phyloP scores from a whole-genome alignment of 2,329 filamentous ascomycete species.

The Aspergillus latus region DNA sequence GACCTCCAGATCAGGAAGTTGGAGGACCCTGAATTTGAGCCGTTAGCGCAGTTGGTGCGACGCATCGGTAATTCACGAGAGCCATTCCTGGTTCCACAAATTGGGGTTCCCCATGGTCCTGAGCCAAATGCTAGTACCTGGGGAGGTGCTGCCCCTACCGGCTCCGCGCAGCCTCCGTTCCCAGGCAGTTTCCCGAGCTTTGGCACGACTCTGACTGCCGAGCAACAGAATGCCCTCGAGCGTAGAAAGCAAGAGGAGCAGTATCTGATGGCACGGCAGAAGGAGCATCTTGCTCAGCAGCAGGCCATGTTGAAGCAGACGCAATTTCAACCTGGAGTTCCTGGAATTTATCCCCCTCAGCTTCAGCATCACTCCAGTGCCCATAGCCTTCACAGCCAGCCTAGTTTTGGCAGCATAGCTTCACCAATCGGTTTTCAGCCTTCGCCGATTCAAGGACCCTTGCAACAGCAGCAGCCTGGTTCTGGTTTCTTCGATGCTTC shows the following conservation, averaged over 20 bases:
- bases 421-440: conserved; percentile 74
- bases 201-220: conserved; percentile 90
- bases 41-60: conserved; percentile 87
- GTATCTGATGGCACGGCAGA: conserved; percentile 92
- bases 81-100: conserved; percentile 95
- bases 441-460: conserved; percentile 58
- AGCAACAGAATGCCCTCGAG: conserved; percentile 97
- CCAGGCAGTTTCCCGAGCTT: conserved; percentile 94
- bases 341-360: conserved; percentile 55
- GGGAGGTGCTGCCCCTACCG: conserved; percentile 51
- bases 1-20: conserved; percentile 93
- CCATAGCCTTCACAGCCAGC: conserved; percentile 94
- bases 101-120: conserved; percentile 87
- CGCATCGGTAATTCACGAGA: conserved; percentile 96
- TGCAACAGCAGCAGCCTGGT: conserved; percentile 54
- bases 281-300: conserved; percentile 86
- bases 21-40: conserved; percentile 92
- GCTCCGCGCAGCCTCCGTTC: conserved; percentile 79
- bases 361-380: conserved; percentile 93
- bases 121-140: conserved; percentile 55
- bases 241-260: conserved; percentile 97
- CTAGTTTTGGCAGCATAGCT: conserved; percentile 90
- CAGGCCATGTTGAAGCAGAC: conserved; percentile 75
- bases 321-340: conserved; percentile 57
- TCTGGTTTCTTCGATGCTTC: conserved; percentile 69